phyloP scores from a whole-genome alignment of 352 stramenopile genomes.

The Discostella stelligera region DNA sequence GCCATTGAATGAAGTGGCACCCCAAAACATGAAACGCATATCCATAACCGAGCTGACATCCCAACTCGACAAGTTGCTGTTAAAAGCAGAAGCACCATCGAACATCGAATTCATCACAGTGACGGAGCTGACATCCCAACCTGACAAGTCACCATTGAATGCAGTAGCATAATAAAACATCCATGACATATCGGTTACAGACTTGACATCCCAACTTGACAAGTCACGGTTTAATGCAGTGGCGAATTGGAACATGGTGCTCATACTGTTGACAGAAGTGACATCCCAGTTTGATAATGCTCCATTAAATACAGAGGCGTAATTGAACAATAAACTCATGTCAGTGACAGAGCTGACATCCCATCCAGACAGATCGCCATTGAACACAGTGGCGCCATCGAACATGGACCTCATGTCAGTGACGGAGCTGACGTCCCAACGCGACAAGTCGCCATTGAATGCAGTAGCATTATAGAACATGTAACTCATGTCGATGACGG shows the following conservation, averaged over 20 bases:
- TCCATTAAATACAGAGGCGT: constrained; percentile 23
- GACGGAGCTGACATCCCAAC: too few species aligned
- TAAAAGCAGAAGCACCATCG: constrained; percentile 17
- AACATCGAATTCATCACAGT: constrained; percentile 38
- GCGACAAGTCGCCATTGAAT: too few species aligned
- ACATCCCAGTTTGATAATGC: constrained; percentile 28
- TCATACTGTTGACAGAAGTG: constrained; percentile 17
- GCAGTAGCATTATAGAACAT: too few species aligned
- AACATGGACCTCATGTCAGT: too few species aligned
- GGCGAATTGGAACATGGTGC: constrained; percentile 28
- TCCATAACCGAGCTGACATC: background rate
- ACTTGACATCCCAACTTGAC: constrained; percentile 25
- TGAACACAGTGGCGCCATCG: constrained; percentile 21
- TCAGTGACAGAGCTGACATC: constrained; percentile 15
- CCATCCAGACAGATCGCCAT: constrained; percentile 30
- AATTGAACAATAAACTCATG: constrained; percentile 40
- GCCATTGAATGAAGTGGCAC: background rate
- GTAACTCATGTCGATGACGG: too few species aligned
- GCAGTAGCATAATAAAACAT: too few species aligned
- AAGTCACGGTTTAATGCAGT: constrained; percentile 30
- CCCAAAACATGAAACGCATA: constrained; percentile 10
- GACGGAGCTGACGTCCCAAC: too few species aligned
- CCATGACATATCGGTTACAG: background rate
- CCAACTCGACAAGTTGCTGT: too few species aligned
- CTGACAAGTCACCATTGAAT: too few species aligned